phyloP scores from a whole-genome alignment of 257 asterid species.

The Prunella vulgaris region DNA sequence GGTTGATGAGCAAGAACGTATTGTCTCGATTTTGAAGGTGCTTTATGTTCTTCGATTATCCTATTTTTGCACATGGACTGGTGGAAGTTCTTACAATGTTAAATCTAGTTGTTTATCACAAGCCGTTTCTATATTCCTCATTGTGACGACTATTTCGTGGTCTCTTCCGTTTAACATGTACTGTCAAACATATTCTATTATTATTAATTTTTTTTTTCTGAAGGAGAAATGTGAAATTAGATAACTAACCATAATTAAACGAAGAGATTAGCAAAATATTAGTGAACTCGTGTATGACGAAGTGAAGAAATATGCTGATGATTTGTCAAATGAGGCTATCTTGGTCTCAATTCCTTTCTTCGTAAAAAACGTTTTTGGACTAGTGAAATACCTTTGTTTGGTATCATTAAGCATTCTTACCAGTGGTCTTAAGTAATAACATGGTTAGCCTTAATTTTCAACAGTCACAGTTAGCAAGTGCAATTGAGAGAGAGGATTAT shows the following conservation, averaged over 20 bases:
- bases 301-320: constrained; percentile 2
- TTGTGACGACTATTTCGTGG: neutral
- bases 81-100: neutral
- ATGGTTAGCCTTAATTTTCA: constrained; percentile 20
- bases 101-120: neutral
- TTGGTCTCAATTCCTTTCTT: neutral
- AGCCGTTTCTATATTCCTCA: neutral
- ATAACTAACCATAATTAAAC: neutral
- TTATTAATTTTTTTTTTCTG: neutral
- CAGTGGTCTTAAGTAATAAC: constrained; percentile 16
- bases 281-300: neutral
- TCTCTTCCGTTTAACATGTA: neutral
- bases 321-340: neutral
- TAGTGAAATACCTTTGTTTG: neutral
- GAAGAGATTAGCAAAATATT: neutral
- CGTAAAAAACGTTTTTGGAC: neutral
- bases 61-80: neutral
- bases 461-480: constrained; percentile 68
- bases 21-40: constrained; percentile 70
- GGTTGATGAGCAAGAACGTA: constrained; percentile 81
- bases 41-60: neutral
- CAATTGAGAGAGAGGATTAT: constrained; percentile 75
- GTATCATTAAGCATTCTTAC: neutral
- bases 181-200: neutral
- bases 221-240: neutral